Conservation (phyloP, 1,284 basidiomycete species). For the Ganoderma meredithae region DNA sequence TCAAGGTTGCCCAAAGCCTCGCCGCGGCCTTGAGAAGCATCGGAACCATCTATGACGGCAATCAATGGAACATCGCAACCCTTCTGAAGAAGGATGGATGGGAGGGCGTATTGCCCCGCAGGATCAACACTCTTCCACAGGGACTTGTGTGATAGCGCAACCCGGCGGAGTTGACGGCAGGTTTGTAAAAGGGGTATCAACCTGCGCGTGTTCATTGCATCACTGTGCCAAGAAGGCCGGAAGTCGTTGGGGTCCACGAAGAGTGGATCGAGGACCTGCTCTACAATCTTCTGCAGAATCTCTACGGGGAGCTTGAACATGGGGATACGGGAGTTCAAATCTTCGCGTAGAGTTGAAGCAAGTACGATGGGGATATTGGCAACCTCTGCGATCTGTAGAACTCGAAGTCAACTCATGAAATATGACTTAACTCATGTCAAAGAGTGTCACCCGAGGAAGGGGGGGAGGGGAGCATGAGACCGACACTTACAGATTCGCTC, state of each 20-base stretch:
- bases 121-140: neutral
- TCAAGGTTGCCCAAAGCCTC: neutral
- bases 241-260: neutral
- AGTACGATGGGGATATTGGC: neutral
- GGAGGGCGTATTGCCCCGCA: neutral
- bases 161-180: conserved; percentile 3
- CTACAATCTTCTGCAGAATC: neutral
- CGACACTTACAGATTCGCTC: neutral
- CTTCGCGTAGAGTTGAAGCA: neutral
- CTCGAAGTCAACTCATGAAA: neutral
- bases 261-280: neutral
- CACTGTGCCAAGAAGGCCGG: neutral
- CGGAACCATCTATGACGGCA: neutral
- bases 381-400: neutral
- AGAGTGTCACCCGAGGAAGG: too few species aligned
- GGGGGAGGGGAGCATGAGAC: too few species aligned
- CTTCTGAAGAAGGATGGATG: neutral
- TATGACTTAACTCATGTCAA: neutral
- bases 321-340: neutral
- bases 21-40: too few species aligned
- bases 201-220: neutral
- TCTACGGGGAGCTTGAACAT: conserved; percentile 1
- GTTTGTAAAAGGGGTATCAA: neutral
- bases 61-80: neutral
- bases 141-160: neutral